Evolutionary conservation across 1,284 basidiomycete genomes (phyloP), one percentile per base, ranked within the genome.

Genomic region (Sanghuangporus sanghuang): DNA sequence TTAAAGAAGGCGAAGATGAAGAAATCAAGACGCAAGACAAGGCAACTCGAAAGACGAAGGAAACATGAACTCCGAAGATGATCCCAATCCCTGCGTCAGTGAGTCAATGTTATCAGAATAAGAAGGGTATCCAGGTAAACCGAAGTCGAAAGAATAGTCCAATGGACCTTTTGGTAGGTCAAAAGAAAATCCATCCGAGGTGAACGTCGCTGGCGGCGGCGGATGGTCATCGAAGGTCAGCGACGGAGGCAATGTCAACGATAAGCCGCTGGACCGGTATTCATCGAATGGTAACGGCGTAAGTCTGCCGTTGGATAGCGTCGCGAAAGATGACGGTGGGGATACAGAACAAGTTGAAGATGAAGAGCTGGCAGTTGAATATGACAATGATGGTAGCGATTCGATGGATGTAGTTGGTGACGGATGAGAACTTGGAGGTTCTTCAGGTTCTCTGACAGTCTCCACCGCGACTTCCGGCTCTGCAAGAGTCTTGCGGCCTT

Each of bases 311-410:
- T 57, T 21, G n/a, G 55, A 39, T 16, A 59, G 44, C 35, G 44
- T 11, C 2, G 21, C 5, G 21, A 52, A 46, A 38, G 58, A 46
- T 3, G 46, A n/a, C 11, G 36, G 18, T 16, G 58, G 58, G 2
- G 58, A 59, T 14, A 49, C 27, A 40, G 58, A 44, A 35, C 18
- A 40, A 5, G 39, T 50, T 38, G 58, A 59, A 3, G 58, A 42
- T 8, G 58, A 59, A 52, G 58, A 36, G 27, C 58, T 50, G 21
- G 16, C n/a, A 14, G 46, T 35, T n/a, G 58, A 59, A n/a, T 59
- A 52, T 23, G 46, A 49, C 50, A 59, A 49, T 14, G 58, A 59
- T 32, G 58, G 58, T 14, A 57, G 42, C 23, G 23, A 57, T n/a
- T 54, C 53, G 11, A 38, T 54, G 7, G 53, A 54, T n/a, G 53